Evolutionary conservation across 805 yeast genomes (phyloP), one percentile per base, ranked within the genome.

Genomic region (Candida insectalens): DNA sequence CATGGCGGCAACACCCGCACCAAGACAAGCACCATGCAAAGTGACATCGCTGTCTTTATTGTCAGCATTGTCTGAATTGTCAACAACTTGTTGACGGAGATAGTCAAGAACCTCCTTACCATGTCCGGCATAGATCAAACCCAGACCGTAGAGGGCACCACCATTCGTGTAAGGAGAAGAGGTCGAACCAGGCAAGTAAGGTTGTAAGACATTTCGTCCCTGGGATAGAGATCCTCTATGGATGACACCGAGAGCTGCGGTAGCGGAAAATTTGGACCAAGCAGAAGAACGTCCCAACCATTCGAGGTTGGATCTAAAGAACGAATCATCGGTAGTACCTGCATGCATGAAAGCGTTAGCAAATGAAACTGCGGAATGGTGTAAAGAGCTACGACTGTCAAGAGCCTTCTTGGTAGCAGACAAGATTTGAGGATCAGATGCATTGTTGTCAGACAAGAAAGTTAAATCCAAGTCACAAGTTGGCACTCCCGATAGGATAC

Each of bases 241-340:
- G 45, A 92, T 88, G 20, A 89, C 97, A 53, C 98, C 98, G 40
- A 92, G 65, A 10, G 97, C 96, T 6, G 97, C 97, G 10, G 97
- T 89, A 2, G 97, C 96, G 0, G 95, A 77, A 57, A 92, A 92
- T 54, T 89, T 92, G 5, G 96, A 87, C 98, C 98, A 92, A 59
- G 89, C 87, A 30, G 89, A 79, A n/a, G 98, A 96, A 60, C 87
- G 84, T 29, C 94, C 94, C 45, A 92, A 67, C 96, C 97, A 92
- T 49, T 89, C 96, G 50, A 87, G 66, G 53, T 92, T 92, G 29
- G 80, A 72, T 55, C 95, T 72, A 60, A 89, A 82, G 51, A 92
- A 92, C 0, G 87, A 75, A 55, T 92, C 96, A 50, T 83, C 94
- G 6, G 97, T 84, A 10, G 98, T 92, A 37, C 97, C 98, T 25